Evolutionary conservation across 805 yeast genomes (phyloP), one percentile per base, ranked within the genome.

Genomic region (Ogataea philodendri): DNA sequence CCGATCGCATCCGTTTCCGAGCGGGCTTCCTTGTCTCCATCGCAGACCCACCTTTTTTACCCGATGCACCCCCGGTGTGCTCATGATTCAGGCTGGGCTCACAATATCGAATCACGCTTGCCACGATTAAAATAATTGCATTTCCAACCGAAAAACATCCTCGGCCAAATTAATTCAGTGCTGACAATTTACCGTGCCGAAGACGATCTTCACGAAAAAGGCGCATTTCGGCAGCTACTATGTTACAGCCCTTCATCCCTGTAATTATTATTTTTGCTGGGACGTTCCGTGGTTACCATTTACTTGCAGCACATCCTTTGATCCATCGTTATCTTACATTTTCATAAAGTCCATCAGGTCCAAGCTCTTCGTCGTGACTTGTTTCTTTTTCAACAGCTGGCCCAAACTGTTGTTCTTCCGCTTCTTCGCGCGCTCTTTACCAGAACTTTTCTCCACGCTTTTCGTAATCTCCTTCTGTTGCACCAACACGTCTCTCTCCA

Each of bases 331-430:
- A 4, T 13, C 18, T 20, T 22, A 34, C 41, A 30, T 26, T 25
- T 48, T 51, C 59, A 55, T 49, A 39, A 57, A 50, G 25, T 54
- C 57, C 46, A 56, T 52, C 34, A 57, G 37, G 42, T 49, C 52
- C 35, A 54, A 41, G 14, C 35, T 31, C 6, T 27, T 30, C 6
- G 28, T 29, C 9, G 42, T 43, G 25, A 38, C 37, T 32, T 44
- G 35, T 35, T 42, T 48, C 37, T 52, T 48, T 29, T 39, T 33
- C 37, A 60, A 31, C 35, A 57, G 19, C 22, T 29, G 43, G 7
- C 46, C 32, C 27, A 60, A 43, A 24, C 50, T 52, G 25, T 46
- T 51, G 47, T 43, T 48, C 44, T 51, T 55, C 30, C 55, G 47
- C 45, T 51, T 55, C 33, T 48, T 48, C 4, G 45, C 43, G 23